Evolutionary conservation across 1,139 yeast species (phyloP).

Genomic region (Sugiyamaella grinbergsii): DNA sequence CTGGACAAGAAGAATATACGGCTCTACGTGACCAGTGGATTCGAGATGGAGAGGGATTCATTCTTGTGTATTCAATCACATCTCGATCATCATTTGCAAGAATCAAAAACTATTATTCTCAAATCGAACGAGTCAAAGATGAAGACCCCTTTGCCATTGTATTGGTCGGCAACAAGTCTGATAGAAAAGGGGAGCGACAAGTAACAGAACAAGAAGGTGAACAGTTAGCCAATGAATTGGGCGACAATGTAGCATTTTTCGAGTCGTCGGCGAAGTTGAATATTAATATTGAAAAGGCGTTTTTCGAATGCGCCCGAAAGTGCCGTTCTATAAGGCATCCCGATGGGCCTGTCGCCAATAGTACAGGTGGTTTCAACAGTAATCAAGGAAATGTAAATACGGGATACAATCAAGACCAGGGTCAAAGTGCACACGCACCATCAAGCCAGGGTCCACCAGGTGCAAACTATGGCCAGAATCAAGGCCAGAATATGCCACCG

Average conservation of each 20-base stretch:
- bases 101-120: slow-evolving; percentile 78
- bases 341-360: slow-evolving; percentile 2
- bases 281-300: slow-evolving; percentile 88
- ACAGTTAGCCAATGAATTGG: slow-evolving; percentile 60
- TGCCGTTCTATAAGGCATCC: slow-evolving; percentile 48
- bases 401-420: background rate
- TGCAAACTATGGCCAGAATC: slow-evolving; percentile 3
- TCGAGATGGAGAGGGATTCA: slow-evolving; percentile 90
- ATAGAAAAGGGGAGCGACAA: slow-evolving; percentile 73
- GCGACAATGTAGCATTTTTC: slow-evolving; percentile 78
- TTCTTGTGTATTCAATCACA: slow-evolving; percentile 87
- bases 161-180: slow-evolving; percentile 52
- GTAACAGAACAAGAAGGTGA: slow-evolving; percentile 81
- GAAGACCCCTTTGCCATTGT: slow-evolving; percentile 49
- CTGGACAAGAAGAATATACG: slow-evolving; percentile 97
- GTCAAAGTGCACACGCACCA: background rate
- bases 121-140: slow-evolving; percentile 86
- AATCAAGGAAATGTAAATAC: background rate
- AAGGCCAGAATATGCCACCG: slow-evolving; percentile 1
- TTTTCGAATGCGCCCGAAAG: slow-evolving; percentile 84
- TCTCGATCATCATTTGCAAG: slow-evolving; percentile 84
- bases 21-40: slow-evolving; percentile 94
- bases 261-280: slow-evolving; percentile 93
- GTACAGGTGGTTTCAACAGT: background rate
- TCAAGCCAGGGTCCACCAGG: background rate